phyloP scores from a whole-genome alignment of 768 basidiomycete genomes.

The Kwoniella sp. region DNA sequence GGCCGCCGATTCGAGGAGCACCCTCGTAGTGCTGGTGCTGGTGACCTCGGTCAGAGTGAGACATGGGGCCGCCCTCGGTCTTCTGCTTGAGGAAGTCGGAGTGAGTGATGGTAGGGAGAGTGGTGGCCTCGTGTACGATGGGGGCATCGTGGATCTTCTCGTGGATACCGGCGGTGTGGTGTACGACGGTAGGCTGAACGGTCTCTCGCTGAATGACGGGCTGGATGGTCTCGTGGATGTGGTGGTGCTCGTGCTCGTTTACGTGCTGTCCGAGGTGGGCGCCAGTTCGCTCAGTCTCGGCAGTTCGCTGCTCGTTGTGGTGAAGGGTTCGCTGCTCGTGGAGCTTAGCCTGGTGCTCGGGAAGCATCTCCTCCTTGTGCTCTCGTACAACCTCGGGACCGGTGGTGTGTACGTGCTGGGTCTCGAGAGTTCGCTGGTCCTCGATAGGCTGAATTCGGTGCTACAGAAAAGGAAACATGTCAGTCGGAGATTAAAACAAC shows the following conservation, averaged over 20 bases:
- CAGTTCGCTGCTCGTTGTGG: slow-evolving; percentile 44
- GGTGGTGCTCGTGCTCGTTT: slow-evolving; percentile 57
- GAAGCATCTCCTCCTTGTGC: slow-evolving; percentile 54
- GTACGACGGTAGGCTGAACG: slow-evolving; percentile 54
- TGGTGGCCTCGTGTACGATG: slow-evolving; percentile 56
- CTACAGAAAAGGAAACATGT: slow-evolving; percentile 28
- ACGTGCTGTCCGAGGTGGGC: slow-evolving; percentile 49
- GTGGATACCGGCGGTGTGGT: slow-evolving; percentile 56
- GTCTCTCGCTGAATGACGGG: slow-evolving; percentile 58
- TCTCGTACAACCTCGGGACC: slow-evolving; percentile 52
- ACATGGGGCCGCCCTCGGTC: slow-evolving; percentile 32
- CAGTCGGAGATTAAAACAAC: background rate
- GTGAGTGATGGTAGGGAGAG: slow-evolving; percentile 53
- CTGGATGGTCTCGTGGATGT: slow-evolving; percentile 54
- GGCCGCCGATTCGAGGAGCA: slow-evolving; percentile 38
- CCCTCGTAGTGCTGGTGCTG: slow-evolving; percentile 54
- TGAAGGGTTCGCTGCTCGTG: slow-evolving; percentile 50
- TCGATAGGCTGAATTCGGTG: slow-evolving; percentile 57
- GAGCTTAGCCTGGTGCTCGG: slow-evolving; percentile 54
- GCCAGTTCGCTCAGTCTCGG: slow-evolving; percentile 38
- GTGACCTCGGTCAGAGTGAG: slow-evolving; percentile 50
- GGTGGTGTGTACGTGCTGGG: slow-evolving; percentile 49
- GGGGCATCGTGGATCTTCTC: slow-evolving; percentile 57
- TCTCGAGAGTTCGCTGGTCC: slow-evolving; percentile 47
- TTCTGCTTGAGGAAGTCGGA: slow-evolving; percentile 51